phyloP scores from a whole-genome alignment of 345 rosid species.

The Pugionium cornutum region DNA sequence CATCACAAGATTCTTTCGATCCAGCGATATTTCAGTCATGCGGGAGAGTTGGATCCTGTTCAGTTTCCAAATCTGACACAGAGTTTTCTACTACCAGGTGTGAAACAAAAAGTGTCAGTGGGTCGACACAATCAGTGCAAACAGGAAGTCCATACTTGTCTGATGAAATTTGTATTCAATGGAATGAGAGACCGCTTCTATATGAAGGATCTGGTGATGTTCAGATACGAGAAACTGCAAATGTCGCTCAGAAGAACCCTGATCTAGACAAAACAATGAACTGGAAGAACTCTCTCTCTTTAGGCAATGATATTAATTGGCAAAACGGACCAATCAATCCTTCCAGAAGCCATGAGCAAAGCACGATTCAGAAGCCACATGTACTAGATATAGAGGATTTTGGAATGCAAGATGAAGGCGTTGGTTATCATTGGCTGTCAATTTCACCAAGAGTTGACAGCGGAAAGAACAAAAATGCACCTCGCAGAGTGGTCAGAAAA shows the following conservation, averaged over 20 bases:
- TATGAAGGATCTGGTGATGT: conserved; percentile 35
- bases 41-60: conserved; percentile 53
- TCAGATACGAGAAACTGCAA: conserved; percentile 40
- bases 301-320: conserved; percentile 35
- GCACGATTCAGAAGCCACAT: conserved; percentile 37
- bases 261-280: conserved; percentile 34
- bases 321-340: conserved; percentile 31
- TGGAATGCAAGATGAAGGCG: conserved; percentile 47
- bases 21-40: conserved; percentile 49
- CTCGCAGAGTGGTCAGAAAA: conserved; percentile 34
- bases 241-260: conserved; percentile 40
- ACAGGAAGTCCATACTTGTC: conserved; percentile 43
- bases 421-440: conserved; percentile 51
- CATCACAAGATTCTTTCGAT: conserved; percentile 70
- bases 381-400: conserved; percentile 43
- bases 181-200: conserved; percentile 40
- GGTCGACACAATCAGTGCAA: conserved; percentile 39
- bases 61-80: conserved; percentile 65
- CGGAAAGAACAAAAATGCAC: conserved; percentile 39
- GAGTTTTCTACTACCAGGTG: conserved; percentile 52
- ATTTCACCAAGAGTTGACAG: conserved; percentile 40
- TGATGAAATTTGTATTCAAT: conserved; percentile 44
- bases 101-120: conserved; percentile 42
- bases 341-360: conserved; percentile 37
- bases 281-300: conserved; percentile 39